Percentiles rank a stretch among this genome's conserved stretches.
Evolutionary conservation across 345 rosid species (phyloP).

Genomic region (Zanthoxylum bungeanum): DNA sequence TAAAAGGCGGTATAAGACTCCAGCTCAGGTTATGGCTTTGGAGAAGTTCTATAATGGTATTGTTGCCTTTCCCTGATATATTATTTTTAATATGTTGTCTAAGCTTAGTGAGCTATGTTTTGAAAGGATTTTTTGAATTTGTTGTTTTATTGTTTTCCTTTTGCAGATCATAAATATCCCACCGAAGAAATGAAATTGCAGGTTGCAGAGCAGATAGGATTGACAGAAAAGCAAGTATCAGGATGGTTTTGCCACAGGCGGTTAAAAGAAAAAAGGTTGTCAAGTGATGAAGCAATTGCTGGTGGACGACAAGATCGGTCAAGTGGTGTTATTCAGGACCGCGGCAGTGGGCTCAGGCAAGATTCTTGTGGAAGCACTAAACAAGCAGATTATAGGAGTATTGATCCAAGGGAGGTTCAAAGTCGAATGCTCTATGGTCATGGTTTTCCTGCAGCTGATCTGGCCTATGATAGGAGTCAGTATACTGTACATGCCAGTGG

Average conservation of each 20-base stretch:
- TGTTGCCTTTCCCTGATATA: constrained; percentile 8
- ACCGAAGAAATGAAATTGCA: constrained; percentile 72
- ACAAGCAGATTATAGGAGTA: constrained; percentile 56
- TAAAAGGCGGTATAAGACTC: constrained; percentile 71
- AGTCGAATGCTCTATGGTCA: constrained; percentile 59
- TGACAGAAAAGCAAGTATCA: constrained; percentile 94
- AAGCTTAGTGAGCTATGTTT: constrained; percentile 11
- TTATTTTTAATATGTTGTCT: constrained; percentile 18
- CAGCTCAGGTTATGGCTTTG: constrained; percentile 64
- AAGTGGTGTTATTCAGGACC: constrained; percentile 79
- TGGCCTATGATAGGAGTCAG: constrained; percentile 33
- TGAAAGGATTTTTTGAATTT: background rate
- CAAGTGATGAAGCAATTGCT: constrained; percentile 50
- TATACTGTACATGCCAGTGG: constrained; percentile 37
- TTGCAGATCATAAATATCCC: constrained; percentile 75
- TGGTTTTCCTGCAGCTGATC: constrained; percentile 35
- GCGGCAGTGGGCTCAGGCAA: constrained; percentile 73
- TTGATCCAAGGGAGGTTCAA: constrained; percentile 82
- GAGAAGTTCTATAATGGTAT: constrained; percentile 81
- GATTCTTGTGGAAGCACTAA: constrained; percentile 98
- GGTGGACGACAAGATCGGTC: constrained; percentile 81
- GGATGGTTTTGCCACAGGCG: constrained; percentile 99
- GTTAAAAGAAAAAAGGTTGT: constrained; percentile 69
- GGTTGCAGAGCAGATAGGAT: constrained; percentile 61
- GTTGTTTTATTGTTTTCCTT: background rate